These are phyloP conservation scores for Dendrobium huoshanense DNA, from an alignment of 106 monocot species.

Conservation along the genomic window DNA sequence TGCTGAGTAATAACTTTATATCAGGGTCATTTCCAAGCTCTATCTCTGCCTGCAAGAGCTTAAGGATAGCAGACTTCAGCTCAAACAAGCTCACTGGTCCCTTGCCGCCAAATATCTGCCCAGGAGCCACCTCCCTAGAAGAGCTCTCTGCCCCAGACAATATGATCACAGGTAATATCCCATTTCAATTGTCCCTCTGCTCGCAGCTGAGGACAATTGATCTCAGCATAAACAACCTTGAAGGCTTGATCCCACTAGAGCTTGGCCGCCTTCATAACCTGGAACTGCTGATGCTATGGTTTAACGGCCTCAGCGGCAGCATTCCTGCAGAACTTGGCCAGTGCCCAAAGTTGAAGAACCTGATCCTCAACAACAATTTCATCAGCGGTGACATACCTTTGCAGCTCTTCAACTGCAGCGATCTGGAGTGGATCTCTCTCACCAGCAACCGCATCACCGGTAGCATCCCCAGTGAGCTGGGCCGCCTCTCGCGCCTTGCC, in stretches of 20 bases:
- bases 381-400: conserved; percentile 51
- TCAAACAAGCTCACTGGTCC: conserved; percentile 48
- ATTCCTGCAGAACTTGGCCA: conserved; percentile 63
- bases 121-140: conserved; percentile 35
- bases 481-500: conserved; percentile 49
- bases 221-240: conserved; percentile 62
- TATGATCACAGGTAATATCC: conserved; percentile 46
- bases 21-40: conserved; percentile 45
- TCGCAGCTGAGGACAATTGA: conserved; percentile 46
- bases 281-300: conserved; percentile 71
- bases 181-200: conserved; percentile 35
- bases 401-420: conserved; percentile 51
- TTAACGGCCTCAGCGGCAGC: conserved; percentile 47
- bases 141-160: conserved; percentile 73
- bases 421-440: conserved; percentile 75
- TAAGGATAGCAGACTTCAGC: conserved; percentile 66
- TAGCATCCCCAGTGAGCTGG: conserved; percentile 40
- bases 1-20: conserved; percentile 68
- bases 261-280: conserved; percentile 44
- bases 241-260: conserved; percentile 57
- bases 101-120: conserved; percentile 43
- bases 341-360: conserved; percentile 53
- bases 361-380: conserved; percentile 82
- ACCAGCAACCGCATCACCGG: conserved; percentile 60
- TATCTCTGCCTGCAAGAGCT: conserved; percentile 31